Base-by-base conservation (phyloP, 179 eudicot species). In the Amaranthus tricolor region DNA sequence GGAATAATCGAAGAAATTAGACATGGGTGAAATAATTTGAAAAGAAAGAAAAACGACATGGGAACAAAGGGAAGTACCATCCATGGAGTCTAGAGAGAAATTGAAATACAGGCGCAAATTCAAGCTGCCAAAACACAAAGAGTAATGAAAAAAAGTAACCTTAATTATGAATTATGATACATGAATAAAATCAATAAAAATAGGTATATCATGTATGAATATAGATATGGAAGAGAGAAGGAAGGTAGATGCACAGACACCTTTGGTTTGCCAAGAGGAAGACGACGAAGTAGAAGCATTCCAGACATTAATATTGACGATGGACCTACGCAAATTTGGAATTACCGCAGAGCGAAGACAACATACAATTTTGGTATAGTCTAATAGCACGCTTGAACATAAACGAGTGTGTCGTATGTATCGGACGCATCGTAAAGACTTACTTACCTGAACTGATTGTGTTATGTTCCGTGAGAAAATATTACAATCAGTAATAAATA, bases 41-140 rank as follows among this genome's bases (percentile, higher is more conserved):
- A 15, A 54, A 7, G 1, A 31, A 64, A 12, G 31, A 21, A 50
- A 20, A 9, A 49, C n/a, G 20, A 6, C 2, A 20, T 21, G 15
- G 60, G 16, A 43, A 43, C 48, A 17, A 56, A 75, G 70, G 62
- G n/a, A 59, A 70, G 9, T 86, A 86, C 89, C 89, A 52, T 82
- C 89, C 89, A 86, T 84, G 76, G 14, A 61, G 1, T 43, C 11
- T 60, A 16, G 51, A 73, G 11, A 76, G 31, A 51, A 75, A 68
- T 65, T 19, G 68, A 40, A 73, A 43, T 55, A 78, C 24, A 65
- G 85, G 75, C 59, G 73, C 15, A 51, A 58, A 72, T 11, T 62
- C 70, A 51, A 65, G 76, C 88, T 83, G 72, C 79, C 72, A 75
- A 66, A 40, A 50, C 9, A 10, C 13, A 43, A 24, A 9, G 24